Base-by-base conservation (phyloP, 257 asterid genomes). In the Fraxinus americana region DNA sequence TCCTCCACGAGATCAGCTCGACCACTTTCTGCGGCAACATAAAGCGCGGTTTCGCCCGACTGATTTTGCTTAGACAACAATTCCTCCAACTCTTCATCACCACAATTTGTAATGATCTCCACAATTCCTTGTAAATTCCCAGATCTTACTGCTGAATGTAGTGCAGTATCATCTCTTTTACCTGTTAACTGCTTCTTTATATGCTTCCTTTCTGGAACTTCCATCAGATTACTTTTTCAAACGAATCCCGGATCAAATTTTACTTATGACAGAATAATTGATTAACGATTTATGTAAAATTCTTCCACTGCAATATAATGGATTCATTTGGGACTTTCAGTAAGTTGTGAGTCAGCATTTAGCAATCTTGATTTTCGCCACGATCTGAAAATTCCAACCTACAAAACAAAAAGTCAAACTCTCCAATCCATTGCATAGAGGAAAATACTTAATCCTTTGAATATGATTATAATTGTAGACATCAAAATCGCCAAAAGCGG, bases 41-140 rank as follows among this genome's bases (percentile, higher is more conserved):
- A 92, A 38, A 92, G 89, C 7, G 90, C 91, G 0, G 90, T 92
- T 83, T 92, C 97, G 12, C 92, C 96, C 0, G 94, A 88, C 68
- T 88, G 92, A 70, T 92, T 92, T 84, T 89, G 96, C 78, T 83
- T 88, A 13, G 84, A 84, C 80, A 89, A 32, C 76, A 88, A 38
- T 78, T 85, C 90, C 39, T 71, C 61, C 70, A 88, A 71, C 63
- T 82, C 89, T 35, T 82, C 89, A 2, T 48, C 93, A 17, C 29
- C 80, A 63, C 83, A 78, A n/a, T 50, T 75, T 72, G 35, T 75
- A 23, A 86, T 72, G 7, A 89, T 87, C 82, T 83, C 93, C 84
- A 84, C 61, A 69, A 78, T 85, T 73, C 73, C 80, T 69, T 78
- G 89, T 78, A 85, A 72, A 83, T 87, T 77, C 70, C 93, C 93